Evolutionary conservation across 2,329 filamentous ascomycete genomes (phyloP).

Genomic region (Davidsoniella neocaledoniae): DNA sequence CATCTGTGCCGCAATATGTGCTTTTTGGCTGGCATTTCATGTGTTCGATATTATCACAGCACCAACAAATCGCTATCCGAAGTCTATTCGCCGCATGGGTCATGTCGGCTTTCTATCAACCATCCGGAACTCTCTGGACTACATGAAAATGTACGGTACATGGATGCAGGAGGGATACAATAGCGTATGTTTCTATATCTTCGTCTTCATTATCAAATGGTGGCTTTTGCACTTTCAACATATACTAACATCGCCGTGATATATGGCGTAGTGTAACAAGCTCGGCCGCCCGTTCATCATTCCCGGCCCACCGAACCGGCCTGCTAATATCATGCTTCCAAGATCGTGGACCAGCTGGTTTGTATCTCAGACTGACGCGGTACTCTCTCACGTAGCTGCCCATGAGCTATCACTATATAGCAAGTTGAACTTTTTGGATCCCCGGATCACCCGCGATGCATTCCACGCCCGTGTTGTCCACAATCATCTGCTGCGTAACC

Average conservation of each 20-base stretch:
- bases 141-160: constrained; percentile 21
- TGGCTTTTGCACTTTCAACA: not conserved
- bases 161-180: constrained; percentile 28
- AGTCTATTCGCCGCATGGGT: constrained; percentile 25
- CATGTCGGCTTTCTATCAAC: constrained; percentile 22
- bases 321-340: constrained; percentile 29
- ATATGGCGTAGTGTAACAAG: constrained; percentile 23
- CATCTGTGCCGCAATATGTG: constrained; percentile 14
- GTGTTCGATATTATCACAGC: constrained; percentile 24
- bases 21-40: constrained; percentile 23
- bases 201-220: too few species aligned
- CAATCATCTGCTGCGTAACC: constrained; percentile 26
- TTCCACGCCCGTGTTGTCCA: constrained; percentile 28
- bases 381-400: constrained; percentile 25
- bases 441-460: constrained; percentile 19
- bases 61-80: constrained; percentile 21
- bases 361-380: constrained; percentile 28
- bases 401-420: constrained; percentile 24
- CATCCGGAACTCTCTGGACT: constrained; percentile 24
- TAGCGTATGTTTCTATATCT: constrained; percentile 18
- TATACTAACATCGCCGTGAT: not conserved
- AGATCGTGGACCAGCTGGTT: constrained; percentile 28
- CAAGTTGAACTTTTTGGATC: constrained; percentile 27
- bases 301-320: constrained; percentile 24
- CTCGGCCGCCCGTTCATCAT: constrained; percentile 25